phyloP scores from a whole-genome alignment of 1,139 yeast species.

The Taphrina pruni region DNA sequence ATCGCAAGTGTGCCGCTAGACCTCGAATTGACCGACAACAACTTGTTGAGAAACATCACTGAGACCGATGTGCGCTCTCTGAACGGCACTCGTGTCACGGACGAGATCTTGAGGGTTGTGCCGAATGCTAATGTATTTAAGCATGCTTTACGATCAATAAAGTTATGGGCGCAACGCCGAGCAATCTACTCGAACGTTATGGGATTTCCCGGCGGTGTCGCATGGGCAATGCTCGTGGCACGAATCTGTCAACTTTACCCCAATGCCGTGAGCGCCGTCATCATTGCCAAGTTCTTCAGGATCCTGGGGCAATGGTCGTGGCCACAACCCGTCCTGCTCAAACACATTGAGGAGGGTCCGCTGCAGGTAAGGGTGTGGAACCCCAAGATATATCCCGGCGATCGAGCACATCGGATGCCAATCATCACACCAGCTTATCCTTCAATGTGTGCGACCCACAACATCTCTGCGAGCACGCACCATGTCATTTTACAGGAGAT shows the following conservation, averaged over 20 bases:
- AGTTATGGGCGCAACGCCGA: conserved; percentile 94
- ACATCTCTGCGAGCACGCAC: conserved; percentile 86
- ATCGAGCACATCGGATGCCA: conserved; percentile 92
- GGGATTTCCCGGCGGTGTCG: conserved; percentile 99
- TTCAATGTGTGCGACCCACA: conserved; percentile 99
- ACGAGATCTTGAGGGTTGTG: conserved; percentile 83
- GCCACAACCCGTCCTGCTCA: conserved; percentile 96
- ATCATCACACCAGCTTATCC: conserved; percentile 99
- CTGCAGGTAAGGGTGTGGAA: conserved; percentile 96
- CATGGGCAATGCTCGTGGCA: conserved; percentile 99
- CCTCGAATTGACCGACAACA: conserved; percentile 80
- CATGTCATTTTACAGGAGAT: conserved; percentile 77
- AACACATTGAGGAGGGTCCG: conserved; percentile 96
- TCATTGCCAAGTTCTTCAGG: conserved; percentile 83
- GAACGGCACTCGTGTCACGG: conserved; percentile 97
- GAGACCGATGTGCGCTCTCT: conserved; percentile 86
- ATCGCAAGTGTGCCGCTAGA: conserved; percentile 78
- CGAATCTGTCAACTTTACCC: conserved; percentile 96
- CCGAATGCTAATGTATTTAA: conserved; percentile 94
- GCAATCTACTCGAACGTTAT: conserved; percentile 92
- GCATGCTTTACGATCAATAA: conserved; percentile 88
- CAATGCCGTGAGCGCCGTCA: conserved; percentile 90
- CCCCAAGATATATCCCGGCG: conserved; percentile 85
- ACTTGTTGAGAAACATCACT: conserved; percentile 79
- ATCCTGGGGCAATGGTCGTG: conserved; percentile 91